Evolutionary conservation across 495 filamentous ascomycete species (phyloP).

Genomic region (Penicillium lividum): DNA sequence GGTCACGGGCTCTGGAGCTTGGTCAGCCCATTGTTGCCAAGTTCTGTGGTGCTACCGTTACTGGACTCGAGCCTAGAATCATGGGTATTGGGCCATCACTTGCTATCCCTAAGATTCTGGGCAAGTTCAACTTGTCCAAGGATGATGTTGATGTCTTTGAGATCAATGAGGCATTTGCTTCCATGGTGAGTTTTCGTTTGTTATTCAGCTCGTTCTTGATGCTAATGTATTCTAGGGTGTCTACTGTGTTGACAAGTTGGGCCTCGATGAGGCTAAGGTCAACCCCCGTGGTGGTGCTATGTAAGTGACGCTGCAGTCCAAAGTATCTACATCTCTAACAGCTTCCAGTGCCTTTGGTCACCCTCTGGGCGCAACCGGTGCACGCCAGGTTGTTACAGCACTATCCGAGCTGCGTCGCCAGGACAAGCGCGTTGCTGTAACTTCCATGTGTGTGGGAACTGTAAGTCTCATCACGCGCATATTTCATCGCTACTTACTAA

Average conservation of each 20-base stretch:
- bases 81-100: constrained; percentile 96
- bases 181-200: constrained; percentile 64
- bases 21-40: constrained; percentile 90
- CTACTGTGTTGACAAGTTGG: constrained; percentile 79
- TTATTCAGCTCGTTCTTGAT: not conserved
- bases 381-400: constrained; percentile 81
- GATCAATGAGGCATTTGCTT: constrained; percentile 95
- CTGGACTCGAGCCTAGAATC: constrained; percentile 84
- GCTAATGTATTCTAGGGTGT: constrained; percentile 53
- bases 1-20: constrained; percentile 77
- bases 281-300: constrained; percentile 84
- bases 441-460: constrained; percentile 85
- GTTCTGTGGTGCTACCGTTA: constrained; percentile 85
- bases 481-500: constrained; percentile 8
- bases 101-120: constrained; percentile 89
- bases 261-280: constrained; percentile 79
- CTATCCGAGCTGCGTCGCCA: constrained; percentile 73
- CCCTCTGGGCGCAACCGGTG: constrained; percentile 76
- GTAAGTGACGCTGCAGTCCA: constrained; percentile 26
- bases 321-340: constrained; percentile 7
- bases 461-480: constrained; percentile 39
- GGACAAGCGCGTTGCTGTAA: constrained; percentile 78
- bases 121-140: constrained; percentile 72
- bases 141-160: constrained; percentile 88
- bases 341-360: constrained; percentile 67